Evolutionary conservation across 176 grass and related monocot genomes (phyloP), one percentile per base, ranked within the genome.

Genomic region (Oryza longistaminata): DNA sequence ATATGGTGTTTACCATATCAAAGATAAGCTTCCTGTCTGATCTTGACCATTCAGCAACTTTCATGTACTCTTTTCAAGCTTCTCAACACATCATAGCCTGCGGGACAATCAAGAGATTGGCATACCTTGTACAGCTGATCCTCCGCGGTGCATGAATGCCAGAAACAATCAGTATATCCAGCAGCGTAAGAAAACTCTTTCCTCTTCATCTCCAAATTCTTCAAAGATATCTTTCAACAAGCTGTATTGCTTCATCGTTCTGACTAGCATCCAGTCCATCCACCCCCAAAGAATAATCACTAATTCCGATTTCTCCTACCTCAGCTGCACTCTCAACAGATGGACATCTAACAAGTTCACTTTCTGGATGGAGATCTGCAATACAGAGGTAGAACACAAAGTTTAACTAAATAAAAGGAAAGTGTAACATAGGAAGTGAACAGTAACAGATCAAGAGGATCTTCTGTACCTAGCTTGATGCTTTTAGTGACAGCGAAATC

Each of bases 121-220:
- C 92, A 93, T 76, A 90, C 83, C 58, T 85, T 88, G 76, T 73
- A 77, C 67, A 97, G 69, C 17, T 71, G 74, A 24, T 91, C 81
- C 84, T 85, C 81, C 0, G 49, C 46, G 60, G 71, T 82, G 66
- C 90, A 10, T 95, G 92, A 88, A 97, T 87, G 68, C 95, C 91
- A 82, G 92, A 93, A 84, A 35, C 85, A 73, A 97, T 90, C 9
- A 97, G 87, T 31, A 95, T 78, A 68, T 97, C 92, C 17, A 97
- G 79, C 70, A 97, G 64, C n/a, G 82, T 97, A 97, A 25, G 85
- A 93, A 45, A 91, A 97, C 95, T 73, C 92, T 94, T 82, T 97
- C 95, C 83, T 94, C 95, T 84, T 97, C 88, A 67, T 92, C 84
- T 62, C 33, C 88, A 71, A 91, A 95, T 81, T 93, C 90, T 53